A percentile compares a stretch with the other conserved stretches of the same genome.
These are phyloP conservation scores for Backusella circina DNA, from an alignment of 192 early-diverging fungal genomes.

Conservation along the genomic window DNA sequence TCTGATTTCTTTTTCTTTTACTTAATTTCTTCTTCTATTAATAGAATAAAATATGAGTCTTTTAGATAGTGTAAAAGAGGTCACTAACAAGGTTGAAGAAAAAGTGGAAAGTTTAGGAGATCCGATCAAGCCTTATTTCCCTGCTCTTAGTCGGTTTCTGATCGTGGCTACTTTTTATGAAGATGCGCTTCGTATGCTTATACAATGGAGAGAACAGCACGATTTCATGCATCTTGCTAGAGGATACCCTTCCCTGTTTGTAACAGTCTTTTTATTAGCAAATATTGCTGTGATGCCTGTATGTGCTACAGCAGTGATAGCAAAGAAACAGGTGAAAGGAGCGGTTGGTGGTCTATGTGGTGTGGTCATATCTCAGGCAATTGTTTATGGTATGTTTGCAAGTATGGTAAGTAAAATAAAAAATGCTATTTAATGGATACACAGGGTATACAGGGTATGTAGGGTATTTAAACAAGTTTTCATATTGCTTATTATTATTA, in stretches of 20 bases:
- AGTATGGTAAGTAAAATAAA: constrained; percentile 50
- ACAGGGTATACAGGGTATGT: too few relatives aligned
- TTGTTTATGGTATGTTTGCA: constrained; percentile 93
- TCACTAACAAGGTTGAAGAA: not conserved
- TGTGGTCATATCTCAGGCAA: constrained; percentile 83
- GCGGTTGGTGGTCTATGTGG: constrained; percentile 78
- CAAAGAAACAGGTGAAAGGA: constrained; percentile 70
- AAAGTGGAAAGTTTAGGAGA: constrained; percentile 59
- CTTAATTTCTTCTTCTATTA: not conserved
- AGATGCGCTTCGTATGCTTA: constrained; percentile 83
- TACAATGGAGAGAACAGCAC: constrained; percentile 89
- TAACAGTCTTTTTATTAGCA: constrained; percentile 73
- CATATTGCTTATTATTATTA: not conserved
- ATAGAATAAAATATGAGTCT: not conserved
- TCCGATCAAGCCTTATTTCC: constrained; percentile 88
- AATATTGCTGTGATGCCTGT: constrained; percentile 82
- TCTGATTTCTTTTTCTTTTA: not conserved
- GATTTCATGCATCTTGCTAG: constrained; percentile 78
- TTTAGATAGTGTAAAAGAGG: not conserved
- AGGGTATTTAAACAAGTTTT: not conserved
- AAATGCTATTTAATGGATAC: not conserved
- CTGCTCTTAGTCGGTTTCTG: constrained; percentile 84
- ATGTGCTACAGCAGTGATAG: constrained; percentile 79
- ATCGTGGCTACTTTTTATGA: constrained; percentile 97
- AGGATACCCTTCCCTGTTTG: constrained; percentile 72